These are phyloP conservation scores for Grosmannia serpens DNA, from an alignment of 2,329 filamentous ascomycete species.

Conservation along the genomic window DNA sequence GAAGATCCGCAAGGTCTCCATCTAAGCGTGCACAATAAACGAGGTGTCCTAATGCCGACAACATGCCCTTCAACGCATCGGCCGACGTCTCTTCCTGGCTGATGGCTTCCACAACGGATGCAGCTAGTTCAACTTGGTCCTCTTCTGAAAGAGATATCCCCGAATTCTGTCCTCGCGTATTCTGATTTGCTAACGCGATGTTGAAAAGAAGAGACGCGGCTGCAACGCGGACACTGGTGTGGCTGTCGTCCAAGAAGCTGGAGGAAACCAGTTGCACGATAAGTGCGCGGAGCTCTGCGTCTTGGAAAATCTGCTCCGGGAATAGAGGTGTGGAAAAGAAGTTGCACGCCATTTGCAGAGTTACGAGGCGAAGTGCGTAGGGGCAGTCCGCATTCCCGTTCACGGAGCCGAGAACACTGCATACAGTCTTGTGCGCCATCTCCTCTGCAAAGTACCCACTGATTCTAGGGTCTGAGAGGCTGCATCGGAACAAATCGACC, in stretches of 20 bases:
- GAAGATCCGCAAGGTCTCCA: constrained; percentile 70
- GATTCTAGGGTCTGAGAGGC: constrained; percentile 65
- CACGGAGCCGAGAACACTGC: constrained; percentile 48
- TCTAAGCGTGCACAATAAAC: constrained; percentile 58
- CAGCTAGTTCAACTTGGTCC: constrained; percentile 70
- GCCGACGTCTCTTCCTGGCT: constrained; percentile 44
- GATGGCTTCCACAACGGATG: constrained; percentile 67
- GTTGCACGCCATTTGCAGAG: constrained; percentile 75
- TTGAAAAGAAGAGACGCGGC: constrained; percentile 80
- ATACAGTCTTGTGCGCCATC: constrained; percentile 48
- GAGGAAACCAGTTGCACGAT: constrained; percentile 62
- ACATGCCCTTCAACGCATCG: constrained; percentile 66
- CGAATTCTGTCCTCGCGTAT: not conserved
- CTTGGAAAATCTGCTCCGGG: constrained; percentile 47
- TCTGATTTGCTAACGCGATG: constrained; percentile 57
- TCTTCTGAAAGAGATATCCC: constrained; percentile 42
- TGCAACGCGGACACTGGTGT: constrained; percentile 66
- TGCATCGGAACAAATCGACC: constrained; percentile 73
- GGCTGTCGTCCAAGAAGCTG: constrained; percentile 65
- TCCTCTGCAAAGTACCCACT: constrained; percentile 79
- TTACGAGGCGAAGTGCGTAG: constrained; percentile 74
- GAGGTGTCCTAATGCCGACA: constrained; percentile 66
- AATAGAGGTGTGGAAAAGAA: constrained; percentile 69
- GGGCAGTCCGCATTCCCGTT: constrained; percentile 40
- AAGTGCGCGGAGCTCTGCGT: constrained; percentile 38